A percentile compares a stretch with the other conserved stretches of the same genome.
Evolutionary conservation across 1,284 basidiomycete genomes (phyloP).

Genomic region (Irpex rosettiformis): DNA sequence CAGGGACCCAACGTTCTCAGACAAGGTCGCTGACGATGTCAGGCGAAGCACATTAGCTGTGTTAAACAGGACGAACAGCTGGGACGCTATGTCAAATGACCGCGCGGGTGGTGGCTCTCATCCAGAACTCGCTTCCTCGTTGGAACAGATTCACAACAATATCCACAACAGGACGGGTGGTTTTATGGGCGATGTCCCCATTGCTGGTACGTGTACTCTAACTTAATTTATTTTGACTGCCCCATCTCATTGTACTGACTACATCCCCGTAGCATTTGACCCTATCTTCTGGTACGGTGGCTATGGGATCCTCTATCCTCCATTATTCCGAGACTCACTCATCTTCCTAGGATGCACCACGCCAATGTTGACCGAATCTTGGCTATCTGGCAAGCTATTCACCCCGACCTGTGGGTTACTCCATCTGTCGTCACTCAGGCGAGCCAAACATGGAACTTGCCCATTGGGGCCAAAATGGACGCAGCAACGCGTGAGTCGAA

Average conservation of each 20-base stretch:
- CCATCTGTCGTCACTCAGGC: background rate
- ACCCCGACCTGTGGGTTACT: background rate
- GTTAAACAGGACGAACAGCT: background rate
- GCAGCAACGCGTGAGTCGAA: background rate
- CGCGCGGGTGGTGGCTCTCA: background rate
- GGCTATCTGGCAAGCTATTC: conserved; percentile 1
- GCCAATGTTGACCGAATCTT: conserved; percentile 30
- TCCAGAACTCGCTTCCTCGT: background rate
- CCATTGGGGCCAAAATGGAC: background rate
- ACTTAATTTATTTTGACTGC: background rate
- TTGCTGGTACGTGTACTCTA: background rate
- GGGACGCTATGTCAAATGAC: background rate
- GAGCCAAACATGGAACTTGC: background rate
- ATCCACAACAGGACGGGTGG: background rate
- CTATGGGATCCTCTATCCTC: background rate
- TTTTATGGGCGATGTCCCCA: background rate
- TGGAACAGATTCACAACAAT: background rate
- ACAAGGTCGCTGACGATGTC: background rate
- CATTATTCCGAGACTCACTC: background rate
- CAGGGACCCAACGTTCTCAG: background rate
- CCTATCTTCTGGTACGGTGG: background rate
- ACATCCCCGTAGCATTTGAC: background rate
- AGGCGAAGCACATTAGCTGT: background rate
- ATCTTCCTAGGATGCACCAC: conserved; percentile 35
- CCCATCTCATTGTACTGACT: no score